Conservation (phyloP, 441 rosid genomes). For the Bocquillonia castaneifolia region DNA sequence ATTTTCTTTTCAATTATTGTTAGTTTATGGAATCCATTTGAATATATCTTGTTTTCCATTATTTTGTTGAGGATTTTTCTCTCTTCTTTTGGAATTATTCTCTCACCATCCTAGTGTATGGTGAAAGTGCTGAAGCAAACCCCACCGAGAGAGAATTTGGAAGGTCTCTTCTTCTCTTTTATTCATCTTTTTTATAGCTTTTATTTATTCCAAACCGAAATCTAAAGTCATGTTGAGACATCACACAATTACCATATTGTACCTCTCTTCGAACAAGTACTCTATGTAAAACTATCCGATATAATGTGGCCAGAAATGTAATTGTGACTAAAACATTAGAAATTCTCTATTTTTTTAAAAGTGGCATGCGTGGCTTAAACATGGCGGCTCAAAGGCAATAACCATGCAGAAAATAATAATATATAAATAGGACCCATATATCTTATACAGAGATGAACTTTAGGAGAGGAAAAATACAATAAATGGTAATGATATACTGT, state of each 20-base stretch:
- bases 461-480: not conserved
- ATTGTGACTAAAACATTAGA: slow-evolving; percentile 6
- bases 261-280: slow-evolving; percentile 11
- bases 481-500: not conserved
- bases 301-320: slow-evolving; percentile 11
- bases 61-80: slow-evolving; percentile 25
- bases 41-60: slow-evolving; percentile 24
- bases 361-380: slow-evolving; percentile 24
- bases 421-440: slow-evolving; percentile 18
- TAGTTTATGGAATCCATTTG: slow-evolving; percentile 23
- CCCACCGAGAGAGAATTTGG: slow-evolving; percentile 46
- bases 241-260: slow-evolving; percentile 23
- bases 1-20: not conserved
- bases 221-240: slow-evolving; percentile 35
- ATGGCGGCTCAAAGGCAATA: slow-evolving; percentile 17
- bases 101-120: slow-evolving; percentile 21
- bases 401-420: slow-evolving; percentile 24
- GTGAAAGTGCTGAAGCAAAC: slow-evolving; percentile 42
- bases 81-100: slow-evolving; percentile 29
- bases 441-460: not conserved
- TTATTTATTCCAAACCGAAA: slow-evolving; percentile 48
- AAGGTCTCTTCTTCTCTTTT: slow-evolving; percentile 27
- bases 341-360: slow-evolving; percentile 20
- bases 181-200: slow-evolving; percentile 15
- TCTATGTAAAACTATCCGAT: not conserved